Conservation (phyloP, 176 grass and related monocot species). For the Tillandsia leiboldiana region DNA sequence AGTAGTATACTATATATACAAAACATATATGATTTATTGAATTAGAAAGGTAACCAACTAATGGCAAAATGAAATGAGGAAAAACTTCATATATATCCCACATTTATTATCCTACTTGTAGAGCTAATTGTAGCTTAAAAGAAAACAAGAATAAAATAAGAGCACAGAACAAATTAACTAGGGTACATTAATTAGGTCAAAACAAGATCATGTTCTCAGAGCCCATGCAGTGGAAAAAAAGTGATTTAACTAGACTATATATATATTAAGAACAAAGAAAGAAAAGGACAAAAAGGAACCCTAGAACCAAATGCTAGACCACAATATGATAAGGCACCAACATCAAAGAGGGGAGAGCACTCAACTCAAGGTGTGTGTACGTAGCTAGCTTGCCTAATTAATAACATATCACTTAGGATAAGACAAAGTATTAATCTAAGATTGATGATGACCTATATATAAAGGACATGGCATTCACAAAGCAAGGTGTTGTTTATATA, state of each 20-base stretch:
- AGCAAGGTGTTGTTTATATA: neutral
- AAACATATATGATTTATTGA: too few relatives aligned
- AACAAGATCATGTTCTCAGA: neutral
- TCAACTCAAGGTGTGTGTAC: neutral
- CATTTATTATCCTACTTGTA: too few relatives aligned
- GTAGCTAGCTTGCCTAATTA: too few relatives aligned
- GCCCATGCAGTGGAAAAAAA: neutral
- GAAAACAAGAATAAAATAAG: too few relatives aligned
- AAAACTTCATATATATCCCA: too few relatives aligned
- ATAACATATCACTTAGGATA: neutral
- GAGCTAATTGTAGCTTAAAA: too few relatives aligned
- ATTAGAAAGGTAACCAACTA: too few relatives aligned
- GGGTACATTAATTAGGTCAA: too few relatives aligned
- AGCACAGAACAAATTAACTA: too few relatives aligned
- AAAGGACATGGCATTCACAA: constrained; percentile 1
- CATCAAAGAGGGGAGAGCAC: neutral
- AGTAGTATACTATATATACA: too few relatives aligned
- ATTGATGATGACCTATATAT: neutral
- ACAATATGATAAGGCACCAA: neutral
- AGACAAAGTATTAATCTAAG: neutral
- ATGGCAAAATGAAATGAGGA: too few relatives aligned
- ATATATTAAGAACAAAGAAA: neutral
- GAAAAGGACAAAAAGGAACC: neutral
- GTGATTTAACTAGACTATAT: neutral
- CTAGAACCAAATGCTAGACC: neutral